phyloP scores from a whole-genome alignment of 1,284 basidiomycete species.

The Kalmanozyma brasiliensis region DNA sequence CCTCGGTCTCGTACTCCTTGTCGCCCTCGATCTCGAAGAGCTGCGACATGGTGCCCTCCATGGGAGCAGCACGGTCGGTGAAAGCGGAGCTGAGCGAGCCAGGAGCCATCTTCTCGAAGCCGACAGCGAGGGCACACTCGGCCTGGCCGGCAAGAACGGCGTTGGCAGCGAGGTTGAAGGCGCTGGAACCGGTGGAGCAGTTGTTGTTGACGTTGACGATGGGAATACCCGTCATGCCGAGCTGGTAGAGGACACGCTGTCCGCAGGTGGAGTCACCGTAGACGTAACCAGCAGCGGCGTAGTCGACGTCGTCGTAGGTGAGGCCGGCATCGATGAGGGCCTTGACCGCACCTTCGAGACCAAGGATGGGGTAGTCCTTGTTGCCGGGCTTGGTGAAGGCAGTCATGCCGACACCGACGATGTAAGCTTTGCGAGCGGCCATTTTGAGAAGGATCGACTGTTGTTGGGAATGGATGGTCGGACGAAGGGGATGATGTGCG shows the following conservation, averaged over 20 bases:
- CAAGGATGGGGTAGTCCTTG: constrained; percentile 70
- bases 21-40: constrained; percentile 73
- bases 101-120: constrained; percentile 77
- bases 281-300: constrained; percentile 79
- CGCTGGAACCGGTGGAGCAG: constrained; percentile 65
- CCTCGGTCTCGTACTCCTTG: constrained; percentile 73
- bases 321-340: constrained; percentile 86
- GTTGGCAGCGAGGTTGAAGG: constrained; percentile 59
- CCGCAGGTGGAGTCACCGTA: constrained; percentile 74
- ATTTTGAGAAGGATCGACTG: constrained; percentile 8
- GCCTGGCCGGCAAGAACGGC: constrained; percentile 74
- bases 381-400: constrained; percentile 81
- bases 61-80: constrained; percentile 77
- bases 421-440: constrained; percentile 50
- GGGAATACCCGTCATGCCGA: constrained; percentile 85
- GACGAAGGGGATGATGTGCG: not conserved
- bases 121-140: constrained; percentile 82
- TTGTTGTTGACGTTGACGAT: constrained; percentile 85
- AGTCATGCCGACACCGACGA: constrained; percentile 82
- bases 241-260: constrained; percentile 84
- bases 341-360: constrained; percentile 82
- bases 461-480: not conserved
- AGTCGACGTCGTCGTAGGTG: constrained; percentile 81
- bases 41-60: constrained; percentile 71
- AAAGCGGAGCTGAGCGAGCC: constrained; percentile 79